Evolutionary conservation across 257 asterid genomes (phyloP).

Genomic region (Petrea volubilis): DNA sequence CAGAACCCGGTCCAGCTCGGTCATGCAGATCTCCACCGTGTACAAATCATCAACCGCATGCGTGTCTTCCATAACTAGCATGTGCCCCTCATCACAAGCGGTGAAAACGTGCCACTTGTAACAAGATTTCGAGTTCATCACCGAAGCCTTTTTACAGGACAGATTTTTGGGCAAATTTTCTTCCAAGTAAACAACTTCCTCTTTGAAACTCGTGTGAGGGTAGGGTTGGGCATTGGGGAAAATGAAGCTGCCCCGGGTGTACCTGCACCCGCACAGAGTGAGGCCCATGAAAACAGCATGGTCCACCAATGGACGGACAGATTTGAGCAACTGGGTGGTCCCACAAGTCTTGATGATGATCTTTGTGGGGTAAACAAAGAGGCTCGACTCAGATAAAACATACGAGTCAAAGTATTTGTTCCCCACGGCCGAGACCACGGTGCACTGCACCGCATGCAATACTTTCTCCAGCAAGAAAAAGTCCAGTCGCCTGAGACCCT

Average conservation of each 20-base stretch:
- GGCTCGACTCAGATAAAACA: conserved; percentile 80
- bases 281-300: conserved; percentile 61
- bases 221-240: conserved; percentile 86
- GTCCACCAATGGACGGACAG: conserved; percentile 61
- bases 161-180: conserved; percentile 52
- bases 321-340: conserved; percentile 80
- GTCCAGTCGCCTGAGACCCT: conserved; percentile 69
- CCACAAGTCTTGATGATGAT: conserved; percentile 97
- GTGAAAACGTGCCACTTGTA: conserved; percentile 91
- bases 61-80: conserved; percentile 19
- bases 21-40: conserved; percentile 92
- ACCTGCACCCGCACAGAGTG: conserved; percentile 65
- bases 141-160: conserved; percentile 52
- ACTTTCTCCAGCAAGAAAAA: conserved; percentile 62
- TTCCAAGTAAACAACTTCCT: conserved; percentile 67
- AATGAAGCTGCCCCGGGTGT: conserved; percentile 88
- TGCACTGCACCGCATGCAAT: conserved; percentile 86
- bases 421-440: conserved; percentile 86
- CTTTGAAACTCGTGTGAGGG: conserved; percentile 79
- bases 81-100: conserved; percentile 45
- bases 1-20: conserved; percentile 64
- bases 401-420: conserved; percentile 77
- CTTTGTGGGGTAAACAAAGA: conserved; percentile 82
- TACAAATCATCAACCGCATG: conserved; percentile 29
- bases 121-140: conserved; percentile 60